Evolutionary conservation across 441 rosid genomes (phyloP), one percentile per base, ranked within the genome.

Genomic region (Pelargonium australe): DNA sequence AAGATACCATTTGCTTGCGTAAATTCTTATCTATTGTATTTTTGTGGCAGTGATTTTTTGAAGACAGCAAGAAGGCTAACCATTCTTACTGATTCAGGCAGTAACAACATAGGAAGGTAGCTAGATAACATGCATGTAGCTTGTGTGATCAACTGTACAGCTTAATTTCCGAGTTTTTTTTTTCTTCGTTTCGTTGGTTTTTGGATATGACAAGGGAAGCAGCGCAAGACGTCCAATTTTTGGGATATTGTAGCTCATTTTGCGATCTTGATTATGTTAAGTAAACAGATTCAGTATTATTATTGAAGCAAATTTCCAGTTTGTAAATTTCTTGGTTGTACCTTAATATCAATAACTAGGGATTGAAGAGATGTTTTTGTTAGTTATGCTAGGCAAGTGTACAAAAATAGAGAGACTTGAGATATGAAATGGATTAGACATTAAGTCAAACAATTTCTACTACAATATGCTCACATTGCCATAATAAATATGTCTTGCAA

Each of bases 51-150:
- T 65, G 89, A 82, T 63, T 91, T 91, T 66, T 68, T 55, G 63
- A 86, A 74, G 79, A 82, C 84, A 31, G 92, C 99, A 1, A 89
- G 82, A 76, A 81, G 95, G 79, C 68, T 95, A 73, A 91, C 89
- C 51, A 86, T 91, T 72, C 76, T 78, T 81, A 84, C 82, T 89
- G 81, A 83, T 70, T 80, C 81, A 16, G 68, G 83, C 28, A 73
- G 77, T 20, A 84, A 76, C 73, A 84, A 63, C 13, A 72, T 74
- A 34, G 85, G 83, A 78, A 91, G 90, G 99, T 91, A 81, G 75
- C 85, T 71, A 17, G 16, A 68, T 10, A 63, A 11, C 23, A 12
- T 8, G 9, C 13, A 23, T 8, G 10, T 12, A 44, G 49, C 16
- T 55, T 55, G 23, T 55, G 61, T 28, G 34, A 28, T 55, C 61